Percentiles rank a stretch among this genome's conserved stretches.
These are phyloP conservation scores for Ogataea degrootiae DNA, from an alignment of 805 yeast species.

Conservation along the genomic window DNA sequence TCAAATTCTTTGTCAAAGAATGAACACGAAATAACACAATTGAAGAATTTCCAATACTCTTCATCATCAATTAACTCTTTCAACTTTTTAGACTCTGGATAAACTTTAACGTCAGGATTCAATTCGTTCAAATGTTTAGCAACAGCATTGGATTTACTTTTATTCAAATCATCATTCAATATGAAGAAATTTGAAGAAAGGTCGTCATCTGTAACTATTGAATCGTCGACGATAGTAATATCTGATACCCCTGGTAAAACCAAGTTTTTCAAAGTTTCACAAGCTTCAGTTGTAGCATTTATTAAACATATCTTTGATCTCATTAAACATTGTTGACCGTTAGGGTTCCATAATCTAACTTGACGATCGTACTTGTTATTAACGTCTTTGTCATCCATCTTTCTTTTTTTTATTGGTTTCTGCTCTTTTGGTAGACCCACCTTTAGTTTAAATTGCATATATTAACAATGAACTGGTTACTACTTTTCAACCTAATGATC, in stretches of 20 bases:
- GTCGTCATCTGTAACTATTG: conserved; percentile 36
- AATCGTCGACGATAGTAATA: conserved; percentile 53
- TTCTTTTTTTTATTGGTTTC: too few species aligned
- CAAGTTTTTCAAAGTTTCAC: conserved; percentile 73
- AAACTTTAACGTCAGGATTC: conserved; percentile 54
- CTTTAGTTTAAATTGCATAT: too few species aligned
- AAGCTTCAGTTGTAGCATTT: conserved; percentile 50
- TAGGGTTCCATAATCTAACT: conserved; percentile 75
- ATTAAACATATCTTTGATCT: conserved; percentile 57
- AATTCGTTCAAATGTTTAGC: conserved; percentile 44
- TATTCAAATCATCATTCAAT: conserved; percentile 38
- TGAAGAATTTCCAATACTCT: conserved; percentile 44
- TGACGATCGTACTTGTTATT: conserved; percentile 77
- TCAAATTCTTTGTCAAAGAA: conserved; percentile 4
- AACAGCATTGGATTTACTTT: conserved; percentile 35
- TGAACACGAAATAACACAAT: conserved; percentile 40
- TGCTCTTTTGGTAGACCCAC: too few species aligned
- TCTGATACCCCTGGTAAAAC: conserved; percentile 66
- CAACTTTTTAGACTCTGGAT: conserved; percentile 12
- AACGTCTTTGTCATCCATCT: conserved; percentile 30
- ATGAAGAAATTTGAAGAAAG: conserved; percentile 62
- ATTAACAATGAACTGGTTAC: too few species aligned
- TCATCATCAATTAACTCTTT: conserved; percentile 7
- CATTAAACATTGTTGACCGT: conserved; percentile 65
- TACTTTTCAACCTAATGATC: too few species aligned